These are phyloP conservation scores for Colletotrichum sp. DNA, from an alignment of 2,329 filamentous ascomycete genomes.

Conservation along the genomic window DNA sequence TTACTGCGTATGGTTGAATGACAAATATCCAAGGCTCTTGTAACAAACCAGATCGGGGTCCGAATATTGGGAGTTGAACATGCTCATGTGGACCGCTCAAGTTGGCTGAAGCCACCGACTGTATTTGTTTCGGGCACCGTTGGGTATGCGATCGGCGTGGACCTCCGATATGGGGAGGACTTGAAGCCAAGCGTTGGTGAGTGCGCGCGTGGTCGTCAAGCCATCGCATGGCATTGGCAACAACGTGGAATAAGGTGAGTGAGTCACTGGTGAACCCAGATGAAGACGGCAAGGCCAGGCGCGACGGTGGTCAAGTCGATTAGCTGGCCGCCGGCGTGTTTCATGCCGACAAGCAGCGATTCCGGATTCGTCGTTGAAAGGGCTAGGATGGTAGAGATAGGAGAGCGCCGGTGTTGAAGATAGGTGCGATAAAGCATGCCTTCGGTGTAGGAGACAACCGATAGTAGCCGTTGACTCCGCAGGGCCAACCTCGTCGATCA, in stretches of 20 bases:
- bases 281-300: background rate
- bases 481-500: background rate
- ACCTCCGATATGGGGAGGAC: background rate
- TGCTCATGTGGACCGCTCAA: background rate
- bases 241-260: background rate
- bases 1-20: background rate
- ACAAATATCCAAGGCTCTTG: background rate
- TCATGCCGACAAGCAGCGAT: background rate
- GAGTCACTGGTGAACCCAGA: background rate
- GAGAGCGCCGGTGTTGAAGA: background rate
- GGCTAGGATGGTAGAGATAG: background rate
- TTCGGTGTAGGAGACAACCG: background rate
- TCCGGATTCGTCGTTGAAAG: background rate
- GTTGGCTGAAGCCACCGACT: background rate
- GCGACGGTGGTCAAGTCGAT: background rate
- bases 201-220: background rate
- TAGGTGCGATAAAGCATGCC: background rate
- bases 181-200: background rate
- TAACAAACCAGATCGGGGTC: accelerated
- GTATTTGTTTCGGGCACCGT: background rate
- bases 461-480: background rate
- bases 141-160: background rate
- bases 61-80: background rate
- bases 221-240: background rate
- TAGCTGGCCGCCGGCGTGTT: background rate